These are phyloP conservation scores for Neurospora sp. DNA, from an alignment of 495 filamentous ascomycete genomes.

Conservation along the genomic window DNA sequence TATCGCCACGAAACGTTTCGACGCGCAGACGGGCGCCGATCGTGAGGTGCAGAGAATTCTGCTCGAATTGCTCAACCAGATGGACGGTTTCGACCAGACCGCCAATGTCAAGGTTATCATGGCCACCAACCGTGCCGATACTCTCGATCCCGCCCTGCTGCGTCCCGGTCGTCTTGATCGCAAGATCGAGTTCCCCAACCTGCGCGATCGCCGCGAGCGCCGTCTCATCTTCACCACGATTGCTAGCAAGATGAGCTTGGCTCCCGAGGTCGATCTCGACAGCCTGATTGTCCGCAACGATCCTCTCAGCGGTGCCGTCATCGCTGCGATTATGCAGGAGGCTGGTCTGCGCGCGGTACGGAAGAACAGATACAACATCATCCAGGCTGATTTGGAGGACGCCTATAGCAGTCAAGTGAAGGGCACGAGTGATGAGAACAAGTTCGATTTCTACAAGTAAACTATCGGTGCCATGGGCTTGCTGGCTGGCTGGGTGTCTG, in stretches of 20 bases:
- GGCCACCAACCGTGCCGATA: constrained; percentile 97
- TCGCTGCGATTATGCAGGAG: constrained; percentile 99
- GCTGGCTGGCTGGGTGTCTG: neutral
- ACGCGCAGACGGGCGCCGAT: constrained; percentile 94
- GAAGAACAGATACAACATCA: constrained; percentile 98
- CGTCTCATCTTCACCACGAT: constrained; percentile 95
- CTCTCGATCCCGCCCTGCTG: constrained; percentile 85
- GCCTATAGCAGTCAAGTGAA: constrained; percentile 94
- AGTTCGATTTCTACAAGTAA: constrained; percentile 63
- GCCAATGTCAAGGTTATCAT: constrained; percentile 99
- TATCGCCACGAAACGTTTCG: constrained; percentile 97
- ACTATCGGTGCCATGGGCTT: neutral
- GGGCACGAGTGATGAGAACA: constrained; percentile 67
- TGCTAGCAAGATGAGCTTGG: constrained; percentile 89
- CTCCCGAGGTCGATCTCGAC: constrained; percentile 92
- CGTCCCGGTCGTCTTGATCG: constrained; percentile 91
- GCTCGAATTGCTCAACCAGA: constrained; percentile 94
- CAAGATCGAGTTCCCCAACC: constrained; percentile 94
- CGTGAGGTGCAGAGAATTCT: constrained; percentile 97
- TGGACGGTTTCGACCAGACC: constrained; percentile 98
- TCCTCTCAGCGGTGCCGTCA: constrained; percentile 86
- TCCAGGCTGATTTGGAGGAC: constrained; percentile 90
- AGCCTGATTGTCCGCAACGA: constrained; percentile 93
- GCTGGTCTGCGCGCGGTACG: constrained; percentile 88
- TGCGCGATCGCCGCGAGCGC: constrained; percentile 85